phyloP scores from a whole-genome alignment of 2,329 filamentous ascomycete species.

The Metarhizium rileyi region DNA sequence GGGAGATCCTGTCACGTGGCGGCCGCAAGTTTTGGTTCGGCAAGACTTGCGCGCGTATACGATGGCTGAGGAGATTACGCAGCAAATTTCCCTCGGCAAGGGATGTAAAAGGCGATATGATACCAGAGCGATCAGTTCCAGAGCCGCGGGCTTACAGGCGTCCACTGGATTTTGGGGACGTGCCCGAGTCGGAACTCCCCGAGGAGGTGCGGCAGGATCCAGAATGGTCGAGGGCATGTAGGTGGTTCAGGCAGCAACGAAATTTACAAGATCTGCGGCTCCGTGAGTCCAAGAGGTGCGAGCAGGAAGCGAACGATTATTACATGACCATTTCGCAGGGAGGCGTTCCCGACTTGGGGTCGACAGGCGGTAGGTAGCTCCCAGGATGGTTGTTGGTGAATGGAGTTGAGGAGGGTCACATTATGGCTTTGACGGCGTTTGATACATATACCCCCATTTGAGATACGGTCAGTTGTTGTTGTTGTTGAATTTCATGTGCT shows the following conservation, averaged over 20 bases:
- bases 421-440: conserved; percentile 1
- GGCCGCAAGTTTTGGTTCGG: conserved; percentile 43
- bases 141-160: conserved; percentile 19
- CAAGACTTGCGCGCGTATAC: conserved; percentile 29
- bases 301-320: conserved; percentile 14
- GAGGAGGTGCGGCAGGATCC: conserved; percentile 33
- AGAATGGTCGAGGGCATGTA: conserved; percentile 33
- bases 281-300: conserved; percentile 10
- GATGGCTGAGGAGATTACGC: conserved; percentile 18
- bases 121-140: conserved; percentile 13
- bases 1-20: conserved; percentile 39
- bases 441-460: conserved; percentile 2
- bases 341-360: not conserved
- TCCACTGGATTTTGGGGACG: conserved; percentile 26
- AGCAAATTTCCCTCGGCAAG: conserved; percentile 6
- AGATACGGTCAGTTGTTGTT: not conserved
- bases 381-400: not conserved
- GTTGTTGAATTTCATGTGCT: not conserved
- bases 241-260: conserved; percentile 23
- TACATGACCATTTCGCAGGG: conserved; percentile 5
- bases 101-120: not conserved
- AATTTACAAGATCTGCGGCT: conserved; percentile 1
- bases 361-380: not conserved
- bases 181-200: conserved; percentile 31
- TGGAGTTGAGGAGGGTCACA: not conserved